phyloP scores from a whole-genome alignment of 1,284 basidiomycete genomes.

The Cyathus pygmaeus region DNA sequence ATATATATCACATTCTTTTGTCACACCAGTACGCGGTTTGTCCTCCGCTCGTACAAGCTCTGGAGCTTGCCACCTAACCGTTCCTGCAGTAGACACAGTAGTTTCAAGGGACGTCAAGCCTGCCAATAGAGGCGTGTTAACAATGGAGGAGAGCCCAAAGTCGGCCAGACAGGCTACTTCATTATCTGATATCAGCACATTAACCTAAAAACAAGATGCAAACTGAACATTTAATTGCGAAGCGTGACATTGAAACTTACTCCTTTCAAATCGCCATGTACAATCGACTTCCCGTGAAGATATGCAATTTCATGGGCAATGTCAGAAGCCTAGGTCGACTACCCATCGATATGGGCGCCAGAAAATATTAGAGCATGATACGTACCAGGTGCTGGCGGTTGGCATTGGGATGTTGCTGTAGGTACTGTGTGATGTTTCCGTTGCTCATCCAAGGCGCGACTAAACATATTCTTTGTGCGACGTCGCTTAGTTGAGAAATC shows the following conservation, averaged over 20 bases:
- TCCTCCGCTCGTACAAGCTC: neutral
- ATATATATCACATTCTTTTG: neutral
- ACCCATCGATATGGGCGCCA: neutral
- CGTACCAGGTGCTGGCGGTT: constrained; percentile 9
- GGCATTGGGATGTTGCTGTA: constrained; percentile 6
- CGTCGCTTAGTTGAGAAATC: constrained; percentile 11
- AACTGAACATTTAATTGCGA: neutral
- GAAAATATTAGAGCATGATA: neutral
- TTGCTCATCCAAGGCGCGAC: constrained; percentile 31
- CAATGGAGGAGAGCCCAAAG: neutral
- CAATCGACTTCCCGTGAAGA: constrained; percentile 23
- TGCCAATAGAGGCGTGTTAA: neutral
- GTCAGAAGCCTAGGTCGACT: constrained; percentile 16
- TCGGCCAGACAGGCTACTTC: neutral
- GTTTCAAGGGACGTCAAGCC: neutral
- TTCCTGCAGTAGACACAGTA: neutral
- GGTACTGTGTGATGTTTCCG: constrained; percentile 20
- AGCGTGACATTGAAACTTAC: constrained; percentile 9
- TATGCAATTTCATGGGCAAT: constrained; percentile 24
- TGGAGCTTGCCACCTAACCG: neutral
- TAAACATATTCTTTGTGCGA: constrained; percentile 12
- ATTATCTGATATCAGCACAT: neutral
- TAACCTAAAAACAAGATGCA: neutral
- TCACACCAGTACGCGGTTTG: neutral
- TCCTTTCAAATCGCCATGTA: constrained; percentile 29